Conservation (phyloP, 2,329 filamentous ascomycete species). For the Monilinia vaccinii-corymbosi region DNA sequence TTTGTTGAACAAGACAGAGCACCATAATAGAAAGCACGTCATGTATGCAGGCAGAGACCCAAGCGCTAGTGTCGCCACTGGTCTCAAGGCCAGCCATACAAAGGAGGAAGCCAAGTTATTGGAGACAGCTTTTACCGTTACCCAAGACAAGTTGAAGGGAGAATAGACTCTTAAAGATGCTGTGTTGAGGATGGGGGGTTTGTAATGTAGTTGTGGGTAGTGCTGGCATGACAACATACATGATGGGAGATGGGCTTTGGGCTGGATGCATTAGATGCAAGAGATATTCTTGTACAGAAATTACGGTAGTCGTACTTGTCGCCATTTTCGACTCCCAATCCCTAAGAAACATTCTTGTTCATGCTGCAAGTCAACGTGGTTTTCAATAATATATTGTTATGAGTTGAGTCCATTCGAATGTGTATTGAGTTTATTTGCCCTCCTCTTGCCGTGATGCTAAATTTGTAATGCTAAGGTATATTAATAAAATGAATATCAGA, state of each 20-base stretch:
- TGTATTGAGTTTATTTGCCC: background rate
- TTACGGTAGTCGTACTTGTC: background rate
- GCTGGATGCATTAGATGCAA: conserved; percentile 12
- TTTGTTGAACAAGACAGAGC: conserved; percentile 80
- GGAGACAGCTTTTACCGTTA: conserved; percentile 53
- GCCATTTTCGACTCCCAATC: background rate
- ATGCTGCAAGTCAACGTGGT: background rate
- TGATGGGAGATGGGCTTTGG: background rate
- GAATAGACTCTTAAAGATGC: conserved; percentile 22
- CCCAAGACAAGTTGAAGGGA: conserved; percentile 61
- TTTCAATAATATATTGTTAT: background rate
- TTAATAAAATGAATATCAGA: no score
- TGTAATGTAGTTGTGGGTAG: conserved; percentile 7
- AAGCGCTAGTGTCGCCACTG: conserved; percentile 88
- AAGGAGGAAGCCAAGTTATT: conserved; percentile 89
- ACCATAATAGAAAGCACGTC: conserved; percentile 90
- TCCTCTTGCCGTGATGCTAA: background rate
- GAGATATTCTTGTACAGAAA: conserved; percentile 25
- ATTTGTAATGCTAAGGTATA: no score
- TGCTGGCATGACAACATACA: background rate
- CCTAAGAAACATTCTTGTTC: background rate
- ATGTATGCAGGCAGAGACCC: conserved; percentile 95
- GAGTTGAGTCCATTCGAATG: background rate
- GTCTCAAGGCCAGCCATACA: conserved; percentile 76
- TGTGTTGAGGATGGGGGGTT: background rate